Evolutionary conservation across 495 filamentous ascomycete species (phyloP).

Genomic region (Penicillium malachiteum): DNA sequence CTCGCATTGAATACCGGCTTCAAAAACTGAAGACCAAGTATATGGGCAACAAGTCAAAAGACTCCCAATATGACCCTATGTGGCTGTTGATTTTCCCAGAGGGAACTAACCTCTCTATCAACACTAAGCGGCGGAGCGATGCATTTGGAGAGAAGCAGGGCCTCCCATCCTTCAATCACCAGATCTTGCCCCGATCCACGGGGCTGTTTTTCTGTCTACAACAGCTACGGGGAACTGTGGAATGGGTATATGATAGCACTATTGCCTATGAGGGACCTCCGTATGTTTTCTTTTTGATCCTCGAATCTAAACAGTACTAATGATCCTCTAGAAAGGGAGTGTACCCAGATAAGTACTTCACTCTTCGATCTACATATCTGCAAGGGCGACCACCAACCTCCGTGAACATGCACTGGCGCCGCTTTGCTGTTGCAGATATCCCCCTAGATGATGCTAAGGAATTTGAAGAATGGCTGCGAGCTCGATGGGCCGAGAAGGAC

Average conservation of each 20-base stretch:
- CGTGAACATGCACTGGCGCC: constrained; percentile 70
- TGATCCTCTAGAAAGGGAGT: constrained; percentile 47
- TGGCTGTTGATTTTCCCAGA: constrained; percentile 72
- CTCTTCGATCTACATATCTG: constrained; percentile 59
- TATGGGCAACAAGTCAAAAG: constrained; percentile 48
- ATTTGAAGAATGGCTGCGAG: constrained; percentile 58
- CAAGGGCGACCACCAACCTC: constrained; percentile 67
- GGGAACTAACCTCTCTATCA: constrained; percentile 63
- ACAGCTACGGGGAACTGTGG: constrained; percentile 58
- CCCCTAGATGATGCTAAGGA: constrained; percentile 56
- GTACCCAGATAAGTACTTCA: constrained; percentile 67
- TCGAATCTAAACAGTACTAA: constrained; percentile 6
- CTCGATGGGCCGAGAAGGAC: constrained; percentile 65
- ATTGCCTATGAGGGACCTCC: constrained; percentile 68
- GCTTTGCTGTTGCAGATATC: constrained; percentile 56
- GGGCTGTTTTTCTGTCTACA: constrained; percentile 63
- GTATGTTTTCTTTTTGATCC: constrained; percentile 39
- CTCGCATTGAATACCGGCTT: constrained; percentile 57
- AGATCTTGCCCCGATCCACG: constrained; percentile 61
- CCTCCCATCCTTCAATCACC: constrained; percentile 52
- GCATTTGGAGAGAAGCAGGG: constrained; percentile 57
- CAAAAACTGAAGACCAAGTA: constrained; percentile 56
- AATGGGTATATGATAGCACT: constrained; percentile 70
- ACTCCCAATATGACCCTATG: constrained; percentile 60
- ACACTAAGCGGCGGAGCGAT: constrained; percentile 54